Evolutionary conservation across 108 stramenopile species (phyloP).

Genomic region (Fragilaria radians): DNA sequence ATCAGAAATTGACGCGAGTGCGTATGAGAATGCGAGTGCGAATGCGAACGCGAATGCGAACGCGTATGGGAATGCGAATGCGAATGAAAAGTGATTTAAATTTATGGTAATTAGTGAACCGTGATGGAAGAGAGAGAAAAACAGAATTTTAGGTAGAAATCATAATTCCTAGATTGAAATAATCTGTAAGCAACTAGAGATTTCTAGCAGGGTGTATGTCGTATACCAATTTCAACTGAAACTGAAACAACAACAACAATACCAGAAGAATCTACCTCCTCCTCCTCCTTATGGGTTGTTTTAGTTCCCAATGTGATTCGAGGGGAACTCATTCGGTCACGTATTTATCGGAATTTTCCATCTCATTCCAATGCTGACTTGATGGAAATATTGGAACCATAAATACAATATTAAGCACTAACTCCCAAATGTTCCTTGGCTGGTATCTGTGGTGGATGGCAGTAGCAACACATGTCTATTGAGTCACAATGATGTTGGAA

Average conservation of each 20-base stretch:
- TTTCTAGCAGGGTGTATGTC: too few relatives aligned
- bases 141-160: too few relatives aligned
- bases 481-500: slow-evolving; percentile 90
- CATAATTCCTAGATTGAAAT: too few relatives aligned
- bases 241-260: slow-evolving; percentile 5
- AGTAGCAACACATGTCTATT: slow-evolving; percentile 92
- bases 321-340: slow-evolving; percentile 72
- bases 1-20: slow-evolving; percentile 11
- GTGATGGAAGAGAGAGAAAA: too few relatives aligned
- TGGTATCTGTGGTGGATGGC: slow-evolving; percentile 91
- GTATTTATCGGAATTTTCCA: slow-evolving; percentile 83
- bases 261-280: too few relatives aligned
- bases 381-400: slow-evolving; percentile 62
- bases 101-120: too few relatives aligned
- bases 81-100: too few relatives aligned
- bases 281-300: slow-evolving; percentile 94
- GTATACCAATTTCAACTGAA: too few relatives aligned
- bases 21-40: too few relatives aligned
- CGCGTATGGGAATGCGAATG: too few relatives aligned
- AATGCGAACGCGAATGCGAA: too few relatives aligned
- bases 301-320: slow-evolving; percentile 89
- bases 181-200: too few relatives aligned
- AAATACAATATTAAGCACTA: slow-evolving; percentile 63
- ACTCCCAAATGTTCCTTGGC: slow-evolving; percentile 78
- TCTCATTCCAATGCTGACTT: slow-evolving; percentile 89